Evolutionary conservation across 176 grass and related monocot species (phyloP).

Genomic region (Puya raimondii): DNA sequence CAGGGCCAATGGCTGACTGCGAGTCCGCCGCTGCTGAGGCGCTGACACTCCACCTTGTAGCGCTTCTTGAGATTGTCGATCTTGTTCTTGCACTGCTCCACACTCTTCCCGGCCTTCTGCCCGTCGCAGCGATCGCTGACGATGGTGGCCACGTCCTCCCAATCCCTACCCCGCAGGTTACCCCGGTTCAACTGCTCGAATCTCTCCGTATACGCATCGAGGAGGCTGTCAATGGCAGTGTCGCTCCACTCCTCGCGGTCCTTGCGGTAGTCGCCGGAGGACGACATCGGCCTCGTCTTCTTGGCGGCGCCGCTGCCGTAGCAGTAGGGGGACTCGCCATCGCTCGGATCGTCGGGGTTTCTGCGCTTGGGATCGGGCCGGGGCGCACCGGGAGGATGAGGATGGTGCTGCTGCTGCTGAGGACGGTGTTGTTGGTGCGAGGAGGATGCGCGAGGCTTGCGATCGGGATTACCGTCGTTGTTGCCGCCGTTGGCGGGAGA

Average conservation of each 20-base stretch:
- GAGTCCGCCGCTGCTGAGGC: conserved; percentile 24
- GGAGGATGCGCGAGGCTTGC: background rate
- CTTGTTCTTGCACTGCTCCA: conserved; percentile 99
- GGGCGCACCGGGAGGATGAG: background rate
- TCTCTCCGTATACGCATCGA: conserved; percentile 67
- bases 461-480: conserved; percentile 22
- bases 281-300: conserved; percentile 28
- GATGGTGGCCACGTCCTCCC: conserved; percentile 65
- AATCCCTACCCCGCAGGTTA: conserved; percentile 77
- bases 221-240: conserved; percentile 61
- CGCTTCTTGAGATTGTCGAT: conserved; percentile 98
- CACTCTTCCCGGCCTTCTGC: conserved; percentile 46
- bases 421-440: background rate
- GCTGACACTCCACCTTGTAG: conserved; percentile 94
- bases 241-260: conserved; percentile 99
- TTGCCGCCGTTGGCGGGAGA: too few relatives aligned
- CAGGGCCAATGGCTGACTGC: conserved; percentile 68
- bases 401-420: conserved; percentile 1
- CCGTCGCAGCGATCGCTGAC: conserved; percentile 40
- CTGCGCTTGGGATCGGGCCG: conserved; percentile 37
- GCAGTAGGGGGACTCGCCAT: conserved; percentile 71
- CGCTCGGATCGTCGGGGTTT: conserved; percentile 68
- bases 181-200: conserved; percentile 89
- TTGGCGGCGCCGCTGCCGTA: conserved; percentile 31
- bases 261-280: conserved; percentile 59